Base-by-base conservation (phyloP, 352 stramenopile species). In the Globisporangium paddicum region DNA sequence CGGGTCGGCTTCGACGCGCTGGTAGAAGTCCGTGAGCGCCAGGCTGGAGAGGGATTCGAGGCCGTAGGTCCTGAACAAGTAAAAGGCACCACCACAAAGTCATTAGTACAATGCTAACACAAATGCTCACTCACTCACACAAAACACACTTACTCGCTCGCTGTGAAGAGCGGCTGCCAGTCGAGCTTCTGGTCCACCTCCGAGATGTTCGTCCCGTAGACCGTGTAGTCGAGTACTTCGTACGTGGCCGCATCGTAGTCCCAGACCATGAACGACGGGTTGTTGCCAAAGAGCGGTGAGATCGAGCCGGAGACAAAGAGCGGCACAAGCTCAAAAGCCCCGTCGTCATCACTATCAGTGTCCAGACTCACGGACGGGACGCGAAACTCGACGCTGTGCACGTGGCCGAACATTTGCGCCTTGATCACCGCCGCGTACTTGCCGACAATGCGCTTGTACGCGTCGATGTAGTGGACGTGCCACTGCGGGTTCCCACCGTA, bases 321-420 rank as follows among this genome's bases (percentile, higher is more conserved):
- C 19, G 92, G 90, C 26, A 86, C 72, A 23, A 84, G 49, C 11
- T 79, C 62, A 14, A 57, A 64, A 32, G 63, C 62, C 11, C 59
- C 59, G 25, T 47, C 34, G 9, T 58, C 62, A 14, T 59, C 59
- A 26, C 47, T 30, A 11, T 60, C 49, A 0, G 37, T 53, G 34
- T 67, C 50, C 21, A 58, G 30, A 26, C n/a, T 47, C 19, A 59
- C 58, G 30, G 76, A 63, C 9, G 77, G 72, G 28, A 87, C 50
- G 28, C 93, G 87, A 63, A 97, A 96, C 73, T 98, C 93, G 62
- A 97, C 74, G 18, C 79, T 90, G 71, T 98, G 93, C 6, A 97
- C 73, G 71, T 98, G 93, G 6, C 89, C 93, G 76, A 96, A 98
- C 40, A 98, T 66, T 66, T 95, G 85, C 2, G 78, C 74, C 64